Base-by-base conservation (phyloP, 257 asterid genomes). In the Euphrasia confusa region DNA sequence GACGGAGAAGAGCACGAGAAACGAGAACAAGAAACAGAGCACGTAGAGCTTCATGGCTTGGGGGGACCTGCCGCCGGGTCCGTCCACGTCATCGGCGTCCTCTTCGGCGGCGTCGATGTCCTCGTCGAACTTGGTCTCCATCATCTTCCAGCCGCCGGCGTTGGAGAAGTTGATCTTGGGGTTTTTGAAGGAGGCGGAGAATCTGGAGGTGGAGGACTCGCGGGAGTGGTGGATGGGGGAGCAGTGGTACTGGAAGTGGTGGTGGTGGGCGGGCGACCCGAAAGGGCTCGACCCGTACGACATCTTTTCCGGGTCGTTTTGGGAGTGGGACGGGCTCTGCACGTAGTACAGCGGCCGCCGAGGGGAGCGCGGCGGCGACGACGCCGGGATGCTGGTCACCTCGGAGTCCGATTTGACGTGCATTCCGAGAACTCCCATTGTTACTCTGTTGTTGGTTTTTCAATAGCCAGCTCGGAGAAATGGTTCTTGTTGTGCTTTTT, bases 341-440 rank as follows among this genome's bases (percentile, higher is more conserved):
- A 91, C 98, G 75, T 79, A 88, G 88, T 91, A 37, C 12, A 37
- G 42, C 10, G 42, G 42, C 11, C 42, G 42, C 12, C 42, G 42
- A 9, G 40, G 40, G 10, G 40, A 86, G 9, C 94, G 83, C 63
- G 95, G 93, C 66, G 97, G 96, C 68, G 96, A 50, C 1, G 90
- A 80, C 35, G 95, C 96, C 14, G 79, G 89, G 3, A 76, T 67
- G 81, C 96, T 87, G 24, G 95, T 90, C 6, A 81, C 89, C 24
- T 91, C 98, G 0, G 98, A 91, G 75, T 91, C 98, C 1, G 98
- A 82, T 72, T 91, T 91, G 2, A 68, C 89, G 33, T 91, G 98
- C 92, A 90, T 77, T 50, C 82, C 64, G 28, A 37, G 42, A 37
- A 77, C 80, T 27, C 81, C 88, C 89, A 78, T 81, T 8, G 42